Evolutionary conservation across 2,329 filamentous ascomycete genomes (phyloP).

Genomic region (Eurotiales sp.): DNA sequence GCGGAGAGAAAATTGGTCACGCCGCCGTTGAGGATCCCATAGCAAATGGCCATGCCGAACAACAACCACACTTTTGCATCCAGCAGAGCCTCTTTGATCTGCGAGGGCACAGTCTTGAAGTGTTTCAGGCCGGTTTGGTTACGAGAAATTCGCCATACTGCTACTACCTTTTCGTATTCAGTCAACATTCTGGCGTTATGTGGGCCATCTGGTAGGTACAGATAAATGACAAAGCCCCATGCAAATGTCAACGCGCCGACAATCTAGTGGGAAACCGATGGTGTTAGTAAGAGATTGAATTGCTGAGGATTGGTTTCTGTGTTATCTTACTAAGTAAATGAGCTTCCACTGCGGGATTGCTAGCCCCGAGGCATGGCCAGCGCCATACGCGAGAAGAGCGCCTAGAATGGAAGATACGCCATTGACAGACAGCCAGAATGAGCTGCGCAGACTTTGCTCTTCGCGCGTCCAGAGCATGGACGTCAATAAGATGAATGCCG

Average conservation of each 20-base stretch:
- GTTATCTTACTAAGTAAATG: constrained; percentile 24
- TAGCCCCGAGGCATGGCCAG: constrained; percentile 29
- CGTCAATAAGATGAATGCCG: constrained; percentile 31
- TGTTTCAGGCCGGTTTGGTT: constrained; percentile 43
- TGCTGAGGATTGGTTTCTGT: too few relatives aligned
- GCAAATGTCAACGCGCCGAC: constrained; percentile 39
- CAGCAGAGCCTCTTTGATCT: constrained; percentile 37
- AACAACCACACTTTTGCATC: constrained; percentile 40
- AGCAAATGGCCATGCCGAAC: constrained; percentile 39
- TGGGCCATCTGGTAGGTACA: constrained; percentile 27
- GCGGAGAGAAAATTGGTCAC: constrained; percentile 48
- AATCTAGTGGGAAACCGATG: constrained; percentile 16
- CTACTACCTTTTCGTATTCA: constrained; percentile 29
- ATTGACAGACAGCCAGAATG: constrained; percentile 35
- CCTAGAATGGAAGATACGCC: constrained; percentile 36
- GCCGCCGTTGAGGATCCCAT: constrained; percentile 50
- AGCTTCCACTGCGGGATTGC: constrained; percentile 25
- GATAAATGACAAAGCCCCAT: constrained; percentile 25
- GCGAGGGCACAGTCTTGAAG: constrained; percentile 29
- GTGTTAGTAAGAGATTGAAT: too few relatives aligned
- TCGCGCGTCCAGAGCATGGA: constrained; percentile 37
- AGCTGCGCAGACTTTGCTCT: constrained; percentile 35
- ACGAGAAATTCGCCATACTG: constrained; percentile 35
- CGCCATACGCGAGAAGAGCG: constrained; percentile 33
- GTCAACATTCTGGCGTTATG: constrained; percentile 30